Base-by-base conservation (phyloP, 768 basidiomycete species). In the Mycena kentingensis region DNA sequence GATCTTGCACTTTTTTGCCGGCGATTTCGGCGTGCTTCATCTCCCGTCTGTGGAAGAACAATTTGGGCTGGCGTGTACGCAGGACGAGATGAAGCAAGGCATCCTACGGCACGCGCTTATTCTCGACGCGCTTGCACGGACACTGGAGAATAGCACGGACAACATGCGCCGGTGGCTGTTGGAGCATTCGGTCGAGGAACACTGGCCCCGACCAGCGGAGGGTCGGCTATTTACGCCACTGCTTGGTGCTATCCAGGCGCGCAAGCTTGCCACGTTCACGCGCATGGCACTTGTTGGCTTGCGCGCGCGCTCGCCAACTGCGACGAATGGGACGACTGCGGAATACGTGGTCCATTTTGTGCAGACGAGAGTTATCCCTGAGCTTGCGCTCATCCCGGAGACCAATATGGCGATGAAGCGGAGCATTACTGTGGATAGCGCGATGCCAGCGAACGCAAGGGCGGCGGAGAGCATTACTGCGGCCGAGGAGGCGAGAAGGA, bases 131-230 rank as follows among this genome's bases (percentile, higher is more conserved):
- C 63, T 85, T n/a, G 66, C 77, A 3, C 68, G 69, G 18, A 84
- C 81, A 59, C 62, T 85, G 25, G 81, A 83, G 58, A 71, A 77
- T 32, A 78, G 77, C 27, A 64, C 71, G 3, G 66, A 75, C 19
- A 66, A 66, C 0, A 69, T 70, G n/a, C 74, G 80, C 13, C 66
- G 74, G 44, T 84, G 81, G 80, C 62, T 82, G 12, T 58, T 87
- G 21, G 68, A 72, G 34, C 71, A 78, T 51, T 61, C 71, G 0
- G 49, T 80, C n/a, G 75, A 86, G 79, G 70, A 77, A 55, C 77
- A 78, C 62, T 84, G 84, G 83, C 68, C 73, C 10, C 60, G 65
- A 5, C 64, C 67, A n/a, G 60, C 68, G 18, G 61, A 65, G 3
- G 54, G 67, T 18, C 55, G 32, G 4, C 53, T 62, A 5, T 71